Evolutionary conservation across 257 asterid species (phyloP).

Genomic region (Solanum dulcamara): DNA sequence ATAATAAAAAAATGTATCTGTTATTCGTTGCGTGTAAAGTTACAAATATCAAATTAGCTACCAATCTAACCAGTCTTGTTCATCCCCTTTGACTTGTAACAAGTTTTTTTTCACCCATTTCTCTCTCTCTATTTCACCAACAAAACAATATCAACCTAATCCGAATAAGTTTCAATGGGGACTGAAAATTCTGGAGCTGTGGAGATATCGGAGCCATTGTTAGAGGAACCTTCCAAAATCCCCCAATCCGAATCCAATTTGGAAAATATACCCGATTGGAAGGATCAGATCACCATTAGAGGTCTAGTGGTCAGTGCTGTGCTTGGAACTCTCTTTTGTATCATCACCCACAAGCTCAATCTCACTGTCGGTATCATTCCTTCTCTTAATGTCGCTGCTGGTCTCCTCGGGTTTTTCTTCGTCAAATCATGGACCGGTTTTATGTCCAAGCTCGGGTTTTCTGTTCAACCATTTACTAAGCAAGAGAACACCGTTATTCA

Average conservation of each 20-base stretch:
- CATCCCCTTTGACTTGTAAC: neutral
- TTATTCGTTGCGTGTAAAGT: neutral
- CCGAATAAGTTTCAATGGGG: slow-evolving; percentile 31
- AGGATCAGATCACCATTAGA: slow-evolving; percentile 84
- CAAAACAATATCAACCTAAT: neutral
- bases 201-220: slow-evolving; percentile 67
- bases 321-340: slow-evolving; percentile 73
- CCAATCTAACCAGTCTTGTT: neutral
- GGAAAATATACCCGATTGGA: slow-evolving; percentile 55
- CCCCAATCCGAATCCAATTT: neutral
- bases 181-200: slow-evolving; percentile 31
- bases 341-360: slow-evolving; percentile 88
- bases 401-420: slow-evolving; percentile 84
- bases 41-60: neutral
- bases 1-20: no score
- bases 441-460: slow-evolving; percentile 45
- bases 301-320: slow-evolving; percentile 78
- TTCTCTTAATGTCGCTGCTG: slow-evolving; percentile 91
- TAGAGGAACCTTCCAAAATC: slow-evolving; percentile 16
- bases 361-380: slow-evolving; percentile 92
- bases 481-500: slow-evolving; percentile 95
- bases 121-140: neutral
- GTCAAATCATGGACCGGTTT: slow-evolving; percentile 72
- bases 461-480: slow-evolving; percentile 54
- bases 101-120: slow-evolving; percentile 23